phyloP scores from a whole-genome alignment of 352 stramenopile species.

The Globisporangium acanthophoron region DNA sequence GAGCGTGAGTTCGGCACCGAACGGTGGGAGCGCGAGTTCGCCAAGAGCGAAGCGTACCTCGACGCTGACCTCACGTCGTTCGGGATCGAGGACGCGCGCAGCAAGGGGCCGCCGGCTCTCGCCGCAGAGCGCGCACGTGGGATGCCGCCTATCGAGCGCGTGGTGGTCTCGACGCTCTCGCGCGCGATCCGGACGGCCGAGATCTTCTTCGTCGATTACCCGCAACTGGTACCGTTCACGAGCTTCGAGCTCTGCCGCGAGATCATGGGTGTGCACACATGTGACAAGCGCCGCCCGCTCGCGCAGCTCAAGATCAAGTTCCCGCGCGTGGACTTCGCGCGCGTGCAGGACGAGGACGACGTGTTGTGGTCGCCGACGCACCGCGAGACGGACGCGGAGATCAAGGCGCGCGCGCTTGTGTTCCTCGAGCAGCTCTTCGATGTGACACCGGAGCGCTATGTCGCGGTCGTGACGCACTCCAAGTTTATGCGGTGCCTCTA shows the following conservation, averaged over 20 bases:
- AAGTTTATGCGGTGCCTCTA: slow-evolving; percentile 63
- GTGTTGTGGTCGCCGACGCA: slow-evolving; percentile 45
- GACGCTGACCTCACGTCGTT: slow-evolving; percentile 60
- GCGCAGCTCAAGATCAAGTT: slow-evolving; percentile 44
- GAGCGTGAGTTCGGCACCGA: slow-evolving; percentile 42
- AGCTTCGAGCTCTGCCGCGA: slow-evolving; percentile 64
- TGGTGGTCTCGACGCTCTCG: slow-evolving; percentile 66
- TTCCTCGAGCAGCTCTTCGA: slow-evolving; percentile 40
- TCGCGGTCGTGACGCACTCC: slow-evolving; percentile 59
- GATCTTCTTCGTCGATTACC: slow-evolving; percentile 43
- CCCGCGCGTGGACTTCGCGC: slow-evolving; percentile 47
- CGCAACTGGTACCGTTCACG: slow-evolving; percentile 31
- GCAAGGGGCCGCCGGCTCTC: slow-evolving; percentile 31
- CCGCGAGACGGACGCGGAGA: slow-evolving; percentile 58
- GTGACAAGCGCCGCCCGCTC: slow-evolving; percentile 51
- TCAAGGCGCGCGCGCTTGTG: slow-evolving; percentile 30
- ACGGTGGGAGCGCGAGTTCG: slow-evolving; percentile 56
- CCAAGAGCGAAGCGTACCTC: slow-evolving; percentile 50
- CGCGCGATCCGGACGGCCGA: slow-evolving; percentile 67
- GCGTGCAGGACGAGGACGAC: slow-evolving; percentile 50
- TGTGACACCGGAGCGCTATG: slow-evolving; percentile 43
- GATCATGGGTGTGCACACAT: slow-evolving; percentile 58
- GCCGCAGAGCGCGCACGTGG: slow-evolving; percentile 31
- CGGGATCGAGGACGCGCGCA: slow-evolving; percentile 40
- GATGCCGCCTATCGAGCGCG: slow-evolving; percentile 54